Percentiles rank a stretch among this genome's conserved stretches.
Conservation (phyloP, 129 eudicot genomes). For the Cynara cardunculus region DNA sequence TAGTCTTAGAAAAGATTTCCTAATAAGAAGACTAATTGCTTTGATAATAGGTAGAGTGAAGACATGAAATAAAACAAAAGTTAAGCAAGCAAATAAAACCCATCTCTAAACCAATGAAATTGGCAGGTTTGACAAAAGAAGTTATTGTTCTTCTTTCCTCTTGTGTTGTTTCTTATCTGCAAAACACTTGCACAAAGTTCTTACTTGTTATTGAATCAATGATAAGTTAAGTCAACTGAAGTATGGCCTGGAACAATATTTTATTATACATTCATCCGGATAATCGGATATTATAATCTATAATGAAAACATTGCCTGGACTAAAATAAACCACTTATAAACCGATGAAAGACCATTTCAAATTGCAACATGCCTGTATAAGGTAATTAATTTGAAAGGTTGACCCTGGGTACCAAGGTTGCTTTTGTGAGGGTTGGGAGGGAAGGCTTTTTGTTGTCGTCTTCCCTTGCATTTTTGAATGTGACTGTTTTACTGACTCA, state of each 20-base stretch:
- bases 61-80: neutral
- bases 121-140: neutral
- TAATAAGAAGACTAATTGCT: slow-evolving; percentile 1
- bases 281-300: neutral
- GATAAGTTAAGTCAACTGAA: neutral
- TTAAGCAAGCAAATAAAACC: neutral
- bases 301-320: neutral
- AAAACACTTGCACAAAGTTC: neutral
- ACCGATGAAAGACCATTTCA: neutral
- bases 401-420: neutral
- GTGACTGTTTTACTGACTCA: too few species aligned
- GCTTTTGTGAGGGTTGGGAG: too few species aligned
- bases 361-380: neutral
- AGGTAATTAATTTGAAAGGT: neutral
- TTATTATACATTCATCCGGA: neutral
- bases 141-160: neutral
- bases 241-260: neutral
- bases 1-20: neutral
- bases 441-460: too few species aligned
- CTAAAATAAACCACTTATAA: neutral
- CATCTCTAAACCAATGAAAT: neutral
- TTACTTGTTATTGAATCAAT: neutral
- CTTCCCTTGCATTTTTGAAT: too few species aligned
- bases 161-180: neutral
- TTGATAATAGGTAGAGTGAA: neutral